Evolutionary conservation across 306 rosid species (phyloP).

Genomic region (Biancaea sappan): DNA sequence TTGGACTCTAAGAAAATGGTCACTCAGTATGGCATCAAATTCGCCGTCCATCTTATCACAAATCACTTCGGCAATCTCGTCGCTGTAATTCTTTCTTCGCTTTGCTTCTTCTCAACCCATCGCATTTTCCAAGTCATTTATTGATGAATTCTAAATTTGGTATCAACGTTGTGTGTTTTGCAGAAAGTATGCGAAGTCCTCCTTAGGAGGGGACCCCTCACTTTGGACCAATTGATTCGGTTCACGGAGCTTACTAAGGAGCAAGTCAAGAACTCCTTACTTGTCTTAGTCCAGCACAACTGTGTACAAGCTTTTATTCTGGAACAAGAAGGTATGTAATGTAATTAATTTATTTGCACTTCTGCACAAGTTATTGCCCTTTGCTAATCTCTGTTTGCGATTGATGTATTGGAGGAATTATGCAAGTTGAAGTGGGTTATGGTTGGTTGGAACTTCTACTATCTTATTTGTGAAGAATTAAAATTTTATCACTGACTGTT

Average conservation of each 20-base stretch:
- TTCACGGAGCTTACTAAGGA: constrained; percentile 64
- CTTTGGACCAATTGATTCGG: constrained; percentile 47
- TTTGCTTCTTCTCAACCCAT: too few species aligned
- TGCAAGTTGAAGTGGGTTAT: not conserved
- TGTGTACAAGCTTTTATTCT: constrained; percentile 68
- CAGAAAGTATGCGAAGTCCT: constrained; percentile 86
- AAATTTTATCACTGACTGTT: not conserved
- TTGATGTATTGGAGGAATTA: constrained; percentile 1
- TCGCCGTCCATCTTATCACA: constrained; percentile 71
- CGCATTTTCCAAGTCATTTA: not conserved
- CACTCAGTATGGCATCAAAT: constrained; percentile 63
- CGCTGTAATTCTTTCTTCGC: constrained; percentile 56
- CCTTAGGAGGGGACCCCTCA: constrained; percentile 57
- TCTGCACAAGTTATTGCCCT: not conserved
- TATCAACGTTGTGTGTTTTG: not conserved
- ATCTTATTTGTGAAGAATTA: not conserved
- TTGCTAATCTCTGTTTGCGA: constrained; percentile 7
- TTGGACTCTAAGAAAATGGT: constrained; percentile 35
- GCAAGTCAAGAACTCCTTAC: constrained; percentile 77
- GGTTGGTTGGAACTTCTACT: not conserved
- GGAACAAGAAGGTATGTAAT: constrained; percentile 35
- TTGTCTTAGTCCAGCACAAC: constrained; percentile 86
- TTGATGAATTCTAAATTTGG: not conserved
- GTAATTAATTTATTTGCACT: not conserved
- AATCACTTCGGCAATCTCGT: constrained; percentile 85